phyloP scores from a whole-genome alignment of 2,329 filamentous ascomycete genomes.

The Thielaviopsis cerberus region DNA sequence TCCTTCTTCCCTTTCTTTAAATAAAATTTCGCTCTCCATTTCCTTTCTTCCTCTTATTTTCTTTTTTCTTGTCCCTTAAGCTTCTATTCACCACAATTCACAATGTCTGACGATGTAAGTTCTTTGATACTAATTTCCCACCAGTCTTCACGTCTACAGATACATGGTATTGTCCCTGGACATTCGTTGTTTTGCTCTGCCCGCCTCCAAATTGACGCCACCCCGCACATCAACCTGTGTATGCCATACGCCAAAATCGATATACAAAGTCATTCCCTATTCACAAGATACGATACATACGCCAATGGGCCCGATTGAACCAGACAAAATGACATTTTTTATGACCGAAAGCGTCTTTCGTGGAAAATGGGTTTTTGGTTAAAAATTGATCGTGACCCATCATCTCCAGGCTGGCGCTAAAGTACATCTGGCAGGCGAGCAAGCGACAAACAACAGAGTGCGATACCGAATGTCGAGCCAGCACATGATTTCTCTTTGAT shows the following conservation, averaged over 20 bases:
- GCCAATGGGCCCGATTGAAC: background rate
- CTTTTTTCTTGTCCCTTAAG: conserved; percentile 16
- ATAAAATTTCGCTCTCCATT: conserved; percentile 13
- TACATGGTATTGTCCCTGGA: background rate
- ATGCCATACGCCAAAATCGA: background rate
- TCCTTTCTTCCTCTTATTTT: conserved; percentile 14
- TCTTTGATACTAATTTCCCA: background rate
- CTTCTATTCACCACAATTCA: conserved; percentile 24
- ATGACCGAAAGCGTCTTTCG: background rate
- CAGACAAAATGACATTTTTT: background rate
- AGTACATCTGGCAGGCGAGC: background rate
- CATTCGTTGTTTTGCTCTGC: background rate
- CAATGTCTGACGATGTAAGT: conserved; percentile 42
- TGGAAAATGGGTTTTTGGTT: background rate
- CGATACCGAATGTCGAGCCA: too few species aligned
- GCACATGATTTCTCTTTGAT: too few species aligned
- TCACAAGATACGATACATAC: background rate
- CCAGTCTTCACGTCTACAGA: background rate
- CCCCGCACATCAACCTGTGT: background rate
- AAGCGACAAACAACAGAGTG: background rate
- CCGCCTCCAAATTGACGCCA: background rate
- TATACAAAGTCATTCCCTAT: background rate
- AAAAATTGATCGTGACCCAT: background rate
- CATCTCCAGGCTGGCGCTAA: background rate
- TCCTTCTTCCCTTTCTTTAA: conserved; percentile 17